Conservation (phyloP, 345 rosid species). For the Psidium friedrichsthalianum region DNA sequence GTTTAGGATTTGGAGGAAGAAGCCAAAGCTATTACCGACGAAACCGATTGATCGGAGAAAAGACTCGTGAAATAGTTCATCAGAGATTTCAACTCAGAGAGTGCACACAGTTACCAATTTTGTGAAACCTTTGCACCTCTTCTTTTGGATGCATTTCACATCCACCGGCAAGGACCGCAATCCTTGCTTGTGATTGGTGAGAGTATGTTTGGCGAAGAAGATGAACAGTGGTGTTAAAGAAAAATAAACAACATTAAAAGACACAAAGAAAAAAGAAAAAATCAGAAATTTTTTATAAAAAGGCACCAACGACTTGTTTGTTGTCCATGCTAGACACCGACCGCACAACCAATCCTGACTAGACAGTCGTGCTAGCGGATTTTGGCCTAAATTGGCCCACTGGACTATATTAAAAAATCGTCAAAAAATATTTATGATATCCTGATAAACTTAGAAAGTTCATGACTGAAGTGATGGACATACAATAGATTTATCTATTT, state of each 20-base stretch:
- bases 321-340: rapidly evolving
- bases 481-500: neutral
- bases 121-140: neutral
- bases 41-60: neutral
- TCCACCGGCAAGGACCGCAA: neutral
- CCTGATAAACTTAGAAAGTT: neutral
- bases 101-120: neutral
- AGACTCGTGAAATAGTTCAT: neutral
- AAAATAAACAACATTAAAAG: neutral
- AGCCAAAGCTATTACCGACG: neutral
- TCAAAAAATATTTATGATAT: neutral
- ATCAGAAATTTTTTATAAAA: neutral
- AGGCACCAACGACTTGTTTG: neutral
- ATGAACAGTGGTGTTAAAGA: neutral
- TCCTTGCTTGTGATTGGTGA: neutral
- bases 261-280: neutral
- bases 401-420: rapidly evolving
- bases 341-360: rapidly evolving
- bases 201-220: neutral
- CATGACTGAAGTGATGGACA: rapidly evolving
- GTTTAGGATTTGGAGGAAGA: neutral
- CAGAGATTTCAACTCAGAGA: neutral
- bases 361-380: rapidly evolving
- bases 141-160: neutral
- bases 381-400: rapidly evolving